Evolutionary conservation across 495 filamentous ascomycete genomes (phyloP), one percentile per base, ranked within the genome.

Genomic region (Aspergillus ostianus): DNA sequence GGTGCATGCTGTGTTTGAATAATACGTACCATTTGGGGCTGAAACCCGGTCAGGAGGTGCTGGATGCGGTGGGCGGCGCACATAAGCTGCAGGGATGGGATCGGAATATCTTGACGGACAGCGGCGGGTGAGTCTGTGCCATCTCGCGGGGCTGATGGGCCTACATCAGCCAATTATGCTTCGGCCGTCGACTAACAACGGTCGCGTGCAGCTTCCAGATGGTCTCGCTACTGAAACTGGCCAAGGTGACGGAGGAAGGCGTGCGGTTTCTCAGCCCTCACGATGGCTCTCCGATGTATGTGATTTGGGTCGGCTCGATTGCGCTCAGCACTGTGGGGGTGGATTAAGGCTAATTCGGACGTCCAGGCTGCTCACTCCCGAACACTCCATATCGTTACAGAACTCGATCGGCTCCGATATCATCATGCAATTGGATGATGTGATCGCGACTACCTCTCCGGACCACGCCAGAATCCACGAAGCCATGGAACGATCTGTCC

Each of bases 351-450:
- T 6, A 20, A 60, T 20, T 13, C 60, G 2, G 32, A 52, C 17
- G 17, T 26, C 4, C 55, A 86, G 84, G 84, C 85, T 98, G 10
- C 86, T 99, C 13, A 98, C 95, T 0, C 94, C 94, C 4, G 94
- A 99, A 70, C 93, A 97, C 75, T 98, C 94, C 1, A 98, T 98
- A 59, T 88, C 89, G 21, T 84, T 99, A 18, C 94, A 99, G 69
- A 97, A 98, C 72, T 91, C 89, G 30, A 98, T 99, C 66, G 95
- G 94, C 66, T 94, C 91, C 54, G 94, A 99, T 77, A 98, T 99
- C 66, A 96, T 98, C 30, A 98, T 99, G 95, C 95, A 98, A 73
- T 84, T 99, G 8, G 94, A 99, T 76, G 94, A 99, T 69, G 95
- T 99, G 44, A 88, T 98, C 53, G 92, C 89, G 20, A 96, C 95